Conservation (phyloP, 192 early-diverging fungal genomes). For the Coemansia sp. region DNA sequence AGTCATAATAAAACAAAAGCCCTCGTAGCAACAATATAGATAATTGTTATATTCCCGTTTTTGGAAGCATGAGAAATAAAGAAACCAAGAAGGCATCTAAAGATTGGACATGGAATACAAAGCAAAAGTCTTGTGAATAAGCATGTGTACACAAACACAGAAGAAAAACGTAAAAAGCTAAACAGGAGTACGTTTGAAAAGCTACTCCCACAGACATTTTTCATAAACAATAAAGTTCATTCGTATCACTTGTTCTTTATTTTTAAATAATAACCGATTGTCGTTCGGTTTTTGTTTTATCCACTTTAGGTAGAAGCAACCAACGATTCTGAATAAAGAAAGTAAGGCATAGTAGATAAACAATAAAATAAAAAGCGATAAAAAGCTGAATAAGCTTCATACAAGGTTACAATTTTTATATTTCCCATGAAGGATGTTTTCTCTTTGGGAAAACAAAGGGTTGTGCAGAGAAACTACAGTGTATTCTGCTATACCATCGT, state of each 20-base stretch:
- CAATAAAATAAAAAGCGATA: background rate
- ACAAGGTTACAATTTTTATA: background rate
- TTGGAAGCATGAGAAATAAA: conserved; percentile 9
- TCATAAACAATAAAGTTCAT: conserved; percentile 1
- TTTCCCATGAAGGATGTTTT: background rate
- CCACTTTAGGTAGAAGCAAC: conserved; percentile 4
- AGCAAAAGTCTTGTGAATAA: background rate
- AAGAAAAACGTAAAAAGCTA: background rate
- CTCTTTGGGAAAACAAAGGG: no score
- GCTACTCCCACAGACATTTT: background rate
- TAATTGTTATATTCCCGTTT: background rate
- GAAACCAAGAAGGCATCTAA: background rate
- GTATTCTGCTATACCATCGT: background rate
- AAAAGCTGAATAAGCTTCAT: conserved; percentile 6
- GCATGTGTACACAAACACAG: background rate
- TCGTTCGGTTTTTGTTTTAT: background rate
- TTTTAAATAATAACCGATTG: background rate
- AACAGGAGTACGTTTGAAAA: background rate
- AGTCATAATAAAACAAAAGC: background rate
- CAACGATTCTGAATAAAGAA: background rate
- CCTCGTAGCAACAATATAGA: background rate
- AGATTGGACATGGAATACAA: background rate
- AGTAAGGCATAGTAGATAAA: background rate
- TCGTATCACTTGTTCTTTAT: conserved; percentile 5
- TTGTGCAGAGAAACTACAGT: no score